Evolutionary conservation across 2,329 filamentous ascomycete genomes (phyloP).

Genomic region (Myrmaecium sp.): DNA sequence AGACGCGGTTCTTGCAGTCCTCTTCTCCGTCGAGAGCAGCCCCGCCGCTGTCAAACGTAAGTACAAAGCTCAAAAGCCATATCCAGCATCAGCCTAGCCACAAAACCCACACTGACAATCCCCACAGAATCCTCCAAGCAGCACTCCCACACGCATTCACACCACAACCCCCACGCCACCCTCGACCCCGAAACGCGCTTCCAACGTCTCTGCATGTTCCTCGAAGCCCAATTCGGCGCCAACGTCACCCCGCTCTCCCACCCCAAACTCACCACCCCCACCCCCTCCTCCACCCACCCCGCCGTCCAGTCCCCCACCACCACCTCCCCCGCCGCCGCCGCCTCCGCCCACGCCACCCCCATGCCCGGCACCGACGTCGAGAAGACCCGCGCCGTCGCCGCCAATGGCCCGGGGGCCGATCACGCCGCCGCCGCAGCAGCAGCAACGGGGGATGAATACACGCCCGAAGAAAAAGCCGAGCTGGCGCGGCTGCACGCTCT

Average conservation of each 20-base stretch:
- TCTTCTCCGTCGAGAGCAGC: slow-evolving; percentile 83
- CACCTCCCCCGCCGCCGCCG: slow-evolving; percentile 3
- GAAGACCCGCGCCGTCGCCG: slow-evolving; percentile 6
- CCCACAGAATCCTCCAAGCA: slow-evolving; percentile 28
- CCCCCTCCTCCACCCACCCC: slow-evolving; percentile 6
- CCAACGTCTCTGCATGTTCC: slow-evolving; percentile 78
- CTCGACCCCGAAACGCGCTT: slow-evolving; percentile 60
- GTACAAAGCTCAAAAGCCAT: slow-evolving; percentile 13
- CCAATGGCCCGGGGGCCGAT: slow-evolving; percentile 6
- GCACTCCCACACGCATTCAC: slow-evolving; percentile 22
- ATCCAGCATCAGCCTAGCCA: neutral
- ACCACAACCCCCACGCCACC: slow-evolving; percentile 56
- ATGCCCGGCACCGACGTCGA: slow-evolving; percentile 13
- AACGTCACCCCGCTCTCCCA: slow-evolving; percentile 61
- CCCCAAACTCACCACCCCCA: slow-evolving; percentile 34
- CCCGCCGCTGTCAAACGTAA: slow-evolving; percentile 85
- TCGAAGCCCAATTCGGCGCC: slow-evolving; percentile 87
- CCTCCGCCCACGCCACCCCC: neutral
- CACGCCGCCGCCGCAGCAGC: slow-evolving; percentile 8
- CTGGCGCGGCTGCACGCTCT: slow-evolving; percentile 63
- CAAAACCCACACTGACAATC: slow-evolving; percentile 31
- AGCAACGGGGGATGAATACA: too few relatives aligned
- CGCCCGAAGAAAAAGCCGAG: slow-evolving; percentile 30
- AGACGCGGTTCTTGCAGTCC: slow-evolving; percentile 87
- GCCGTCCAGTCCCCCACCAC: neutral